Evolutionary conservation across 805 yeast genomes (phyloP), one percentile per base, ranked within the genome.

Genomic region (Ogataea glucozyma): DNA sequence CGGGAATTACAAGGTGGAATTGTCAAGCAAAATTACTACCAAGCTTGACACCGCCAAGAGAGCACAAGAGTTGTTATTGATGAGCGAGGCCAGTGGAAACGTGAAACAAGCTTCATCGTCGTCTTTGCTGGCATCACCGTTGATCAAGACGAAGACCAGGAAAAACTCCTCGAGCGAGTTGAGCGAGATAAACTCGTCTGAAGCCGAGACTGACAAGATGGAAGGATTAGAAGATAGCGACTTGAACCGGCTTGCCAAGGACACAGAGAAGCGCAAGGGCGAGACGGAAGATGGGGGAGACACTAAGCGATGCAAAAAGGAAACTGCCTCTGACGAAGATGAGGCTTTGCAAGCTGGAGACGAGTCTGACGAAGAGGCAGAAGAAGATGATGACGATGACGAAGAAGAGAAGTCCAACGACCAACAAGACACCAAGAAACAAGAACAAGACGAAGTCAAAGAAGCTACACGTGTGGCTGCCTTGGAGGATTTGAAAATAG

Each of bases 171-270:
- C 54, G 17, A 44, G 51, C 30, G 57, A 50, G 31, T 34, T 46
- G 30, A 44, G 51, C 18, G 57, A 52, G 40, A 48, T 52, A 22
- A 53, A 73, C 42, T 74, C 81, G 52, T 83, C 93, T 12, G 97
- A 89, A 64, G 96, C 93, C 13, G 97, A 89, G 60, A 89, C 97
- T 0, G 97, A 89, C 58, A 83, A 79, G 54, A 79, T 88, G 87
- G 91, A 80, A 29, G 64, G 58, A 17, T 40, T 62, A 31, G 88
- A 76, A n/a, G 75, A 73, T 26, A 73, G 84, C 14, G 71, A 77
- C 26, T 57, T 85, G 48, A 69, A 64, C 16, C 64, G 70, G 4
- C 53, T 71, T 38, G 70, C 69, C 7, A 51, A 55, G 14, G 64
- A 64, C 7, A 69, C 55, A 40, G 70, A 71, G 44, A 59, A 73